A percentile compares a stretch with the other conserved stretches of the same genome.
phyloP scores from a whole-genome alignment of 331 rosid genomes.

The Malus hybrid region DNA sequence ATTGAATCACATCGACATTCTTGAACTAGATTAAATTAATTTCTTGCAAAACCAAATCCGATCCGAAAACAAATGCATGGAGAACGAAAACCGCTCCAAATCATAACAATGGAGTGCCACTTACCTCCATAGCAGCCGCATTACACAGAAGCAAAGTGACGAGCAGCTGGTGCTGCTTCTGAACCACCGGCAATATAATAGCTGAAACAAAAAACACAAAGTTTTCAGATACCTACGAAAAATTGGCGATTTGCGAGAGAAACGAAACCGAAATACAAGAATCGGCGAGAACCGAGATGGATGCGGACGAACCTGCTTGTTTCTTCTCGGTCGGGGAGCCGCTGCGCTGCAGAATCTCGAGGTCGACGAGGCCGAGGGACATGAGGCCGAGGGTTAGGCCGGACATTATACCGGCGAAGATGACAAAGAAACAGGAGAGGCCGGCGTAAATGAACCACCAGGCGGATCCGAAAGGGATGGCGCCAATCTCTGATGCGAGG shows the following conservation, averaged over 20 bases:
- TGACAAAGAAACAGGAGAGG: no score
- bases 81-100: background rate
- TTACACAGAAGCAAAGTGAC: conserved; percentile 91
- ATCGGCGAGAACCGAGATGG: background rate
- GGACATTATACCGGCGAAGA: conserved; percentile 80
- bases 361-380: conserved; percentile 97
- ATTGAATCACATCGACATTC: background rate
- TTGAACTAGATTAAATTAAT: background rate
- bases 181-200: conserved; percentile 79
- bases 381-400: conserved; percentile 93
- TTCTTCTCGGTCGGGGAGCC: conserved; percentile 77
- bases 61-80: background rate
- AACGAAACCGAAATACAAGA: background rate
- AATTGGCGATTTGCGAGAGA: background rate
- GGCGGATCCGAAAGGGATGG: no score
- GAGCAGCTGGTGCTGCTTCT: conserved; percentile 92
- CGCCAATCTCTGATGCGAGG: no score
- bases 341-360: conserved; percentile 88
- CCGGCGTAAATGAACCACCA: no score
- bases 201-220: conserved; percentile 33
- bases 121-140: conserved; percentile 90
- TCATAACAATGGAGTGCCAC: background rate
- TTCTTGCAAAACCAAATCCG: background rate
- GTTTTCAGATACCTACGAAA: background rate
- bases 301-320: conserved; percentile 59